Evolutionary conservation across 75 land plant species (phyloP).

Genomic region (Cryptomeria japonica): DNA sequence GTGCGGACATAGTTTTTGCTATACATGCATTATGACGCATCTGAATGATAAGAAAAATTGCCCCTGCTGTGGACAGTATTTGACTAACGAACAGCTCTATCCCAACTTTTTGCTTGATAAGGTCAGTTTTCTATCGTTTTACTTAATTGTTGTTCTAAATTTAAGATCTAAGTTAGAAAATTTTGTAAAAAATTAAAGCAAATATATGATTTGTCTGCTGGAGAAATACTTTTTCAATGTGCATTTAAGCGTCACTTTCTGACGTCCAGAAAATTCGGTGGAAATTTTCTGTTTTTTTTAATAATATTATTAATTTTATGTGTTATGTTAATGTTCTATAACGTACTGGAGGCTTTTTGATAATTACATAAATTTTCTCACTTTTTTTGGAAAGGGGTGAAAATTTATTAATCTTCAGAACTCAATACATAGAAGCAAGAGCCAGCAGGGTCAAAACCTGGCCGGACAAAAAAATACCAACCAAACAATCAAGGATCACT

Average conservation of each 20-base stretch:
- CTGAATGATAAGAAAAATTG: conserved; percentile 89
- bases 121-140: conserved; percentile 34
- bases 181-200: too few species aligned
- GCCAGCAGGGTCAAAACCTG: too few species aligned
- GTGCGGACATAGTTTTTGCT: conserved; percentile 98
- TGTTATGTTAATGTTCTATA: too few species aligned
- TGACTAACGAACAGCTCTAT: conserved; percentile 72
- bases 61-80: conserved; percentile 78
- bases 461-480: too few species aligned
- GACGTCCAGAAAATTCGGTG: background rate
- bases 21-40: conserved; percentile 96
- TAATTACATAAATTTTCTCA: too few species aligned
- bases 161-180: background rate
- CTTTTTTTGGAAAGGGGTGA: too few species aligned
- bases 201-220: background rate
- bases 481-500: too few species aligned
- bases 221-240: background rate
- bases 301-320: too few species aligned
- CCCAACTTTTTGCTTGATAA: conserved; percentile 91
- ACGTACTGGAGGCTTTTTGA: too few species aligned
- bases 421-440: too few species aligned
- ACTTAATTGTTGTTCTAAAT: background rate
- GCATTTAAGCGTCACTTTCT: background rate
- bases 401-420: too few species aligned
- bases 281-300: too few species aligned